Base-by-base conservation (phyloP, 345 rosid species). In the Aethionema arabicum region DNA sequence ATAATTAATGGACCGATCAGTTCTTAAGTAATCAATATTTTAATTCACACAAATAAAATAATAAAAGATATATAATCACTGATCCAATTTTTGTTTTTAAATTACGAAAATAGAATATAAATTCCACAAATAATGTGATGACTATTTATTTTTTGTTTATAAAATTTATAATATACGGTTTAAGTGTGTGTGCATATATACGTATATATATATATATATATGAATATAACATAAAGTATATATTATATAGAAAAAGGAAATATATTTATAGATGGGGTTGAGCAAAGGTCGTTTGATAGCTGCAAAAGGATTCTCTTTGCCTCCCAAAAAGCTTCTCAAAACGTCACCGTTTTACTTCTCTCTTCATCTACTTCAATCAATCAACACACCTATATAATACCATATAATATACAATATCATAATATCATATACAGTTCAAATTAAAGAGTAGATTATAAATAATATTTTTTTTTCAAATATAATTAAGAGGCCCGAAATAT, bases 211-310 rank as follows among this genome's bases (percentile, higher is more conserved):
- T 11, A 6, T 36, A 3, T 16, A 46, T 7, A 46, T 14, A 16
- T 48, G 8, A 11, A 9, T 48, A 37, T 6, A 6, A 37, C 40
- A 10, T 6, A 37, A 8, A 40, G 44, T 8, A 9, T 8, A 21
- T 21, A 21, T 21, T 21, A 21, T 21, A 21, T 21, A 21, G 27
- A 21, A 21, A 21, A 21, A 21, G 27, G 27, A 21, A 21, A 43
- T 12, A 58, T 6, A 6, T 11, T 4, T 36, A 3, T 16, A 46
- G 1, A 46, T 14, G 11, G 27, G 8, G 32, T 7, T 48, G 58
- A 62, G 74, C 61, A 69, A 44, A 12, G 74, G 68, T 69, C 68
- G 63, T 62, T 32, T 47, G 52, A 54, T 62, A 69, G 63, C 67
- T 69, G 67, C 73, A 38, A 69, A 53, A 69, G 45, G 74, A 47